Conservation (phyloP, 1,139 yeast species). For the Debaryomycetaceae sp. region DNA sequence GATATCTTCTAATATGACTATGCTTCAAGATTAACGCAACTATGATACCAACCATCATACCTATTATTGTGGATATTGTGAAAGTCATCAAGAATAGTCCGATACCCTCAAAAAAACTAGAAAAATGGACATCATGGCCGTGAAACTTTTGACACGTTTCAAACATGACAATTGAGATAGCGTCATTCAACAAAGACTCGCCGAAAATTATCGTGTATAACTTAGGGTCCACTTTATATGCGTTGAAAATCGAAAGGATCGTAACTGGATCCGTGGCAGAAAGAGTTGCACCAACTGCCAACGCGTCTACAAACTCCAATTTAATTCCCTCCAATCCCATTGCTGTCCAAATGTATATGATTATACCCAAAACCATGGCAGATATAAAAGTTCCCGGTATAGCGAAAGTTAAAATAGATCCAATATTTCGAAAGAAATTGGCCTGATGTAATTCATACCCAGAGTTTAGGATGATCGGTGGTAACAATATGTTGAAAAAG, state of each 20-base stretch:
- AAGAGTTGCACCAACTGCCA: slow-evolving; percentile 95
- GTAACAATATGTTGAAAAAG: slow-evolving; percentile 88
- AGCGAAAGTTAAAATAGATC: slow-evolving; percentile 90
- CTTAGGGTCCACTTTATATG: slow-evolving; percentile 97
- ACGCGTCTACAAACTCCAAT: slow-evolving; percentile 91
- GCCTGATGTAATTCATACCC: slow-evolving; percentile 97
- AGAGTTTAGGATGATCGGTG: slow-evolving; percentile 93
- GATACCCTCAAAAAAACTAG: slow-evolving; percentile 86
- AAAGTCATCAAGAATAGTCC: slow-evolving; percentile 93
- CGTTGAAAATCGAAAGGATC: slow-evolving; percentile 90
- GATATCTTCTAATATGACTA: slow-evolving; percentile 87
- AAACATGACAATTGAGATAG: slow-evolving; percentile 97
- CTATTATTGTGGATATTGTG: slow-evolving; percentile 88
- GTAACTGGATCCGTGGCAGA: slow-evolving; percentile 99
- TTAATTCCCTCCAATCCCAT: slow-evolving; percentile 85
- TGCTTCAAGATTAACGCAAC: slow-evolving; percentile 90
- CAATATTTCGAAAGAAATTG: slow-evolving; percentile 88
- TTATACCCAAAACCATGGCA: slow-evolving; percentile 81
- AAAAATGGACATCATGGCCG: slow-evolving; percentile 70
- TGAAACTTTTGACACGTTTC: slow-evolving; percentile 97
- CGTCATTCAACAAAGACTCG: slow-evolving; percentile 91
- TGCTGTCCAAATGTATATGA: slow-evolving; percentile 85
- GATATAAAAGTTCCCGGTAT: slow-evolving; percentile 95
- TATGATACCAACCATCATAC: slow-evolving; percentile 79
- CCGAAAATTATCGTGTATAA: slow-evolving; percentile 96